Evolutionary conservation across 371 early-diverging fungal genomes (phyloP).

Genomic region (Rhizopus arrhizus): DNA sequence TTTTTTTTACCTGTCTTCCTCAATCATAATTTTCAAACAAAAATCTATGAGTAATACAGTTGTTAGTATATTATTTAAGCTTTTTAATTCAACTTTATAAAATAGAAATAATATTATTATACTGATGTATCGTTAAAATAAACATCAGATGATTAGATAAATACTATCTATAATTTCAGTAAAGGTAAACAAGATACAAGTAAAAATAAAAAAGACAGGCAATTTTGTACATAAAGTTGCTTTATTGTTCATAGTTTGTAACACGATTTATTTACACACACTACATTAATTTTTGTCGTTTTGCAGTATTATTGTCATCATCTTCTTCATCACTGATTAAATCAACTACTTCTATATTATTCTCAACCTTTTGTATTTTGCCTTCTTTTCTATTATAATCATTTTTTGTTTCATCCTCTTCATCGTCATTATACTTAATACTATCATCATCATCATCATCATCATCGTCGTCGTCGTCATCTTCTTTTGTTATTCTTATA

Average conservation of each 20-base stretch:
- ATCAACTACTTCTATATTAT: constrained; percentile 30
- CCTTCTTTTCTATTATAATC: neutral
- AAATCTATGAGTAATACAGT: too few relatives aligned
- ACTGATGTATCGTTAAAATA: too few relatives aligned
- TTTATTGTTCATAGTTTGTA: neutral
- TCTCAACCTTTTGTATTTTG: neutral
- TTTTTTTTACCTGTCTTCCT: too few relatives aligned
- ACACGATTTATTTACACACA: neutral
- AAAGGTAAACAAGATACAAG: too few relatives aligned
- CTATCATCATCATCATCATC: constrained; percentile 8
- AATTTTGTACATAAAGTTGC: neutral
- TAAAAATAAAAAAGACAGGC: neutral
- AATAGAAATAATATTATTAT: too few relatives aligned
- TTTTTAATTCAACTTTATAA: too few relatives aligned
- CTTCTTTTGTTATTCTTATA: constrained; percentile 22
- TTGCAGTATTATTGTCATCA: neutral
- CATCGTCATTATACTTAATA: constrained; percentile 24
- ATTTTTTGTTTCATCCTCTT: constrained; percentile 13
- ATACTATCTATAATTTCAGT: too few relatives aligned
- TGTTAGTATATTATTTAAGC: too few relatives aligned
- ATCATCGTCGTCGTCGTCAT: constrained; percentile 9
- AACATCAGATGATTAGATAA: too few relatives aligned
- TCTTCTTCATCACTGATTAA: constrained; percentile 42
- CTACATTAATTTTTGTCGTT: neutral
- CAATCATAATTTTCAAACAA: too few relatives aligned